Base-by-base conservation (phyloP, 139 green algal genomes). In the Diplosphaera chodatii region DNA sequence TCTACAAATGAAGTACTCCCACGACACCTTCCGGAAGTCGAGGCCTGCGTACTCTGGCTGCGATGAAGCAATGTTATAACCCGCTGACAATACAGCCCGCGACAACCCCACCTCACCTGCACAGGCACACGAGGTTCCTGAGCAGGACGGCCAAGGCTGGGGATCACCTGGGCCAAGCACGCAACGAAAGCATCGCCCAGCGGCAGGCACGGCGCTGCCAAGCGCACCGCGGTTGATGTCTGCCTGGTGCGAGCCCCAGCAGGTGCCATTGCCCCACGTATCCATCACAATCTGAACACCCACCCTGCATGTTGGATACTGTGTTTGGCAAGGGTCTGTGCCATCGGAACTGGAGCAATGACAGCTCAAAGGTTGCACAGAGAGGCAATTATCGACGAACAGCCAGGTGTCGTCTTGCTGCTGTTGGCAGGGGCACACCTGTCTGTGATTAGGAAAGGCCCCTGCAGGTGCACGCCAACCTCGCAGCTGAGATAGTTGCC, bases 1-100 rank as follows among this genome's bases (percentile, higher is more conserved):
- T 20, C 40, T 48, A 40, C 71, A 76, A 1, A 32, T 33, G 28
- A 76, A 27, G 27, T 6, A 18, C 22, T 55, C 29, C 48, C 48
- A 59, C 23, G 71, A 41, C 0, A 70, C 40, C 28, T 32, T 31
- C 13, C 71, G 29, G 29, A 66, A 76, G 40, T 76, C 71, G 20
- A 76, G 20, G 23, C 71, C 71, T 1, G 31, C 64, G 40, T 76
- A 76, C 71, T 76, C 71, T 31, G 62, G 64, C 64, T 76, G 71
- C 71, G 69, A 13, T 1, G 40, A 67, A 4, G 71, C 71, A 28
- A 76, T 34, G 64, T 76, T 76, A 40, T 76, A 70, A 10, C 71
- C 71, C 37, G 68, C 63, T 23, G 27, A 31, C 41, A 76, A 40
- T 22, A 76, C 18, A 16, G 34, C 37, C 2, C 40, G 71, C 3